Percentiles rank a stretch among this genome's conserved stretches.
Evolutionary conservation across 2,329 filamentous ascomycete species (phyloP).

Genomic region (Penicillium sp.): DNA sequence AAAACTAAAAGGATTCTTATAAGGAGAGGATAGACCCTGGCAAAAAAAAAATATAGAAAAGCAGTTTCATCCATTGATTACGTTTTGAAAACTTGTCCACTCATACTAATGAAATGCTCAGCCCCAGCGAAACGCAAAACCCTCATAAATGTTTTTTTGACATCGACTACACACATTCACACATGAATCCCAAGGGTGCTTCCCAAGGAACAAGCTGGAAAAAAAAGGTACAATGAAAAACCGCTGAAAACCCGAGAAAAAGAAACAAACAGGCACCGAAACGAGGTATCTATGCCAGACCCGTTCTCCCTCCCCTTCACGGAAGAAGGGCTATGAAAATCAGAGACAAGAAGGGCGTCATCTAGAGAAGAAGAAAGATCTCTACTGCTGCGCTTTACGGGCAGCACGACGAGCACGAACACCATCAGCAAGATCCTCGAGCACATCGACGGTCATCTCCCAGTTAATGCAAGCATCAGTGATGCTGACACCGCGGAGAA

Average conservation of each 20-base stretch:
- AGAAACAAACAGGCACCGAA: slow-evolving; percentile 7
- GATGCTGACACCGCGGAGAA: slow-evolving; percentile 90
- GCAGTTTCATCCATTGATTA: background rate
- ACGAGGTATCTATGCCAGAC: slow-evolving; percentile 7
- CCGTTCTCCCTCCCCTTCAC: background rate
- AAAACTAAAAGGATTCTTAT: background rate
- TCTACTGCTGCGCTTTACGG: slow-evolving; percentile 28
- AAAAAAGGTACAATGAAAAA: slow-evolving; percentile 10
- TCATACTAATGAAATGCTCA: background rate
- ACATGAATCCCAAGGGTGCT: slow-evolving; percentile 1
- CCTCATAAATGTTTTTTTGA: slow-evolving; percentile 5
- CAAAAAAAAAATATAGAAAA: background rate
- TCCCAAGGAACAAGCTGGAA: background rate
- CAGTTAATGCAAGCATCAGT: slow-evolving; percentile 96
- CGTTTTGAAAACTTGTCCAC: background rate
- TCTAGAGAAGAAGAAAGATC: slow-evolving; percentile 7
- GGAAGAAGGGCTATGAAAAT: background rate
- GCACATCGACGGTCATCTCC: slow-evolving; percentile 76
- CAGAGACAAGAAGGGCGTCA: slow-evolving; percentile 8
- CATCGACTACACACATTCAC: slow-evolving; percentile 3
- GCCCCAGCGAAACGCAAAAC: background rate
- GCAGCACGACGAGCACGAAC: slow-evolving; percentile 69
- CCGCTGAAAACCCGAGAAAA: slow-evolving; percentile 11
- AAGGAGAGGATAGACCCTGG: background rate
- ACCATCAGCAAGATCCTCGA: slow-evolving; percentile 82